phyloP scores from a whole-genome alignment of 306 rosid genomes.

The Pyrus betulifolia region DNA sequence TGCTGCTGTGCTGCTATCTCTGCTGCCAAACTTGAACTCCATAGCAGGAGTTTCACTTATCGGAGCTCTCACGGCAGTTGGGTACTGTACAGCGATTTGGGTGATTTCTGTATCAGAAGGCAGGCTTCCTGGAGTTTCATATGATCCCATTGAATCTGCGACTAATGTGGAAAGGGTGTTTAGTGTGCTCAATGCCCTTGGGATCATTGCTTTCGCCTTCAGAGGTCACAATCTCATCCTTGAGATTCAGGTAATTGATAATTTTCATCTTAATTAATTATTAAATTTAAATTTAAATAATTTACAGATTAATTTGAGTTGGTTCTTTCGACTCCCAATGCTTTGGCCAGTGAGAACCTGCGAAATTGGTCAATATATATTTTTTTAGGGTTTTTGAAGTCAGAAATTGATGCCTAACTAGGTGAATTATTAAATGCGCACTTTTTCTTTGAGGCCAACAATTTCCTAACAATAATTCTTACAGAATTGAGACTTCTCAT shows the following conservation, averaged over 20 bases:
- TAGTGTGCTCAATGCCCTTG: conserved; percentile 37
- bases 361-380: neutral
- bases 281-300: neutral
- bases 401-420: neutral
- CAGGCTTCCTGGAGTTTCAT: conserved; percentile 29
- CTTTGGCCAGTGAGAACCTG: neutral
- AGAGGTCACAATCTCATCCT: conserved; percentile 56
- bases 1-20: conserved; percentile 34
- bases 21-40: conserved; percentile 49
- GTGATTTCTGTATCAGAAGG: conserved; percentile 31
- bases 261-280: neutral
- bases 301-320: neutral
- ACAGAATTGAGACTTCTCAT: neutral
- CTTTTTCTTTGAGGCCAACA: neutral
- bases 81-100: conserved; percentile 40
- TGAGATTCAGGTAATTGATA: conserved; percentile 42
- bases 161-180: conserved; percentile 13
- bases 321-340: neutral
- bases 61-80: conserved; percentile 42
- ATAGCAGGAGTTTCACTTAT: conserved; percentile 41
- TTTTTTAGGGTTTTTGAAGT: neutral
- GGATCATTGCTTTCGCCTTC: conserved; percentile 49
- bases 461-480: neutral
- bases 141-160: conserved; percentile 5
- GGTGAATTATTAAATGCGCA: neutral